Percentiles rank a stretch among this genome's conserved stretches.
phyloP scores from a whole-genome alignment of 306 rosid species.

The Vicia faba region DNA sequence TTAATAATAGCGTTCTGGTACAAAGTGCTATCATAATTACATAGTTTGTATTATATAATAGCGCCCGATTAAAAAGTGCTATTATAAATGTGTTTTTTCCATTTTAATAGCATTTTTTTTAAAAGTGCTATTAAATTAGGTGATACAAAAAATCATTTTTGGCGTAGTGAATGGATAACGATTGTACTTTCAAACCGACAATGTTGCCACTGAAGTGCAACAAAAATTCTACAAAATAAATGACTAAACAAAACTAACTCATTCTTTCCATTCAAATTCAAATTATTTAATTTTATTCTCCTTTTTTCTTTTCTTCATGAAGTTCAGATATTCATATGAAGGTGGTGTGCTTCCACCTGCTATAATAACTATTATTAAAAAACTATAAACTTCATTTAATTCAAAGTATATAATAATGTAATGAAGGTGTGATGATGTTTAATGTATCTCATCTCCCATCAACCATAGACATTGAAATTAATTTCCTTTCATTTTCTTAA shows the following conservation, averaged over 20 bases:
- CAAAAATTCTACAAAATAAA: slow-evolving; percentile 9
- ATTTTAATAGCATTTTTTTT: no score
- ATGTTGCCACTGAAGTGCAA: background rate
- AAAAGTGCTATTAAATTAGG: no score
- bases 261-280: background rate
- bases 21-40: no score
- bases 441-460: slow-evolving; percentile 12
- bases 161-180: background rate
- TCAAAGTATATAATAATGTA: background rate
- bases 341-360: background rate
- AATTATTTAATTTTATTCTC: background rate
- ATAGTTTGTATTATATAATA: no score
- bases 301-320: background rate
- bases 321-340: background rate
- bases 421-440: background rate
- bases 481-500: slow-evolving; percentile 7
- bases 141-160: no score
- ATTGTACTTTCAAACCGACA: background rate
- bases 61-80: no score
- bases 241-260: background rate
- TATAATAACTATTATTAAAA: background rate
- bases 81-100: no score
- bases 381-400: background rate
- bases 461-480: slow-evolving; percentile 2
- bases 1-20: no score